Percentiles rank a stretch among this genome's conserved stretches.
These are phyloP conservation scores for Penicillium soppii DNA, from an alignment of 495 filamentous ascomycete genomes.

Conservation along the genomic window DNA sequence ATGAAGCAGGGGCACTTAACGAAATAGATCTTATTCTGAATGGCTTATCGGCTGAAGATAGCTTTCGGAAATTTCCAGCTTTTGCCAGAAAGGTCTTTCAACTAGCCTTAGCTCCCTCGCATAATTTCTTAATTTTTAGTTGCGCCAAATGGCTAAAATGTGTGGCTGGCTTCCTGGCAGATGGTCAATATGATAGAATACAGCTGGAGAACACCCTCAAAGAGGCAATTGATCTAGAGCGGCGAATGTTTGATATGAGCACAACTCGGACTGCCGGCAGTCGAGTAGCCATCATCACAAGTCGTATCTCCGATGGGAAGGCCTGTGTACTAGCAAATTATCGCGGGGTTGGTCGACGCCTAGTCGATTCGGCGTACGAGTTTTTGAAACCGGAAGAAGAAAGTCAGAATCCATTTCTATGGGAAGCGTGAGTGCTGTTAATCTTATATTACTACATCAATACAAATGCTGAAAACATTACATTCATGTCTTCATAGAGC, in stretches of 20 bases:
- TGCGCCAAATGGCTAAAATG: slow-evolving; percentile 1
- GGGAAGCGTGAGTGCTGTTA: slow-evolving; percentile 17
- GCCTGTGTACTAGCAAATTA: slow-evolving; percentile 23
- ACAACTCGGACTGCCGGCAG: slow-evolving; percentile 1
- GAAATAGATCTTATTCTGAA: slow-evolving; percentile 4
- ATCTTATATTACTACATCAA: background rate
- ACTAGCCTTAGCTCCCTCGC: background rate
- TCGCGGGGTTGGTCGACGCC: slow-evolving; percentile 3
- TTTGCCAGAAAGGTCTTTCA: slow-evolving; percentile 12
- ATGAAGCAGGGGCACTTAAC: background rate
- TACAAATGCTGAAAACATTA: background rate
- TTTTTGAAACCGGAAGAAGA: slow-evolving; percentile 12
- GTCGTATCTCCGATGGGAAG: slow-evolving; percentile 19
- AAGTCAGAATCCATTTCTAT: slow-evolving; percentile 12
- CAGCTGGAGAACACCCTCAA: slow-evolving; percentile 5
- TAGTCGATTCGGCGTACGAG: slow-evolving; percentile 11
- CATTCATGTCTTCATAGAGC: slow-evolving; percentile 1
- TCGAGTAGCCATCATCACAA: slow-evolving; percentile 18
- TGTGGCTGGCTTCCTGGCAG: slow-evolving; percentile 2
- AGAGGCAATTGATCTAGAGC: slow-evolving; percentile 4
- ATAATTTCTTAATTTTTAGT: background rate
- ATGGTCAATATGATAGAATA: slow-evolving; percentile 11
- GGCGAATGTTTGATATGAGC: slow-evolving; percentile 14
- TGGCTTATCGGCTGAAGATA: slow-evolving; percentile 1
- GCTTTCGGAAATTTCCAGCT: slow-evolving; percentile 12